phyloP scores from a whole-genome alignment of 305 asterid species.

The Rubia occidens region DNA sequence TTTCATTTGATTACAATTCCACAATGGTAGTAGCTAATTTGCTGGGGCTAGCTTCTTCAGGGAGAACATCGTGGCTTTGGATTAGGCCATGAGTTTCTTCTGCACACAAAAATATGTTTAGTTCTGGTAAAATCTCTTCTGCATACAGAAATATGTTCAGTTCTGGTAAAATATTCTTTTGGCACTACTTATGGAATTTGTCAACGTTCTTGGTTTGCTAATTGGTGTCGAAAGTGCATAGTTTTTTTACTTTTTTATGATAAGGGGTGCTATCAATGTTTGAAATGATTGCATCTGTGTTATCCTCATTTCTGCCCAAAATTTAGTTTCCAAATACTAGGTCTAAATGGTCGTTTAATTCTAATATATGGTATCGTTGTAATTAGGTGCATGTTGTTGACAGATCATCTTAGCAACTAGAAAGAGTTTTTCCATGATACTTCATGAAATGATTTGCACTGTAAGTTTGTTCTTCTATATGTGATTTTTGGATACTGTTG shows the following conservation, averaged over 20 bases:
- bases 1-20: slow-evolving; percentile 74
- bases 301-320: no score
- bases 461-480: no score
- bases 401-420: background rate
- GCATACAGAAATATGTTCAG: no score
- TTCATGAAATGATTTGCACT: no score
- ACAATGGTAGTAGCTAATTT: slow-evolving; percentile 84
- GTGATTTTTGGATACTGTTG: no score
- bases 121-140: slow-evolving; percentile 88
- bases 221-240: background rate
- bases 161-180: no score
- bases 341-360: no score
- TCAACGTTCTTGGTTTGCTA: background rate
- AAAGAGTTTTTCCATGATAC: no score
- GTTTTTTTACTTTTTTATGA: background rate
- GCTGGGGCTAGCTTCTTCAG: slow-evolving; percentile 86
- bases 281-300: no score
- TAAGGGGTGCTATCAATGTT: no score
- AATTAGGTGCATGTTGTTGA: background rate
- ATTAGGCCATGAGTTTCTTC: slow-evolving; percentile 89
- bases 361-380: background rate
- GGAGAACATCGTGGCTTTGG: slow-evolving; percentile 97
- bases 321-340: no score
- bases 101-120: slow-evolving; percentile 86
- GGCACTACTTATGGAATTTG: background rate